Evolutionary conservation across 208 protist species (phyloP), one percentile per base, ranked within the genome.

Genomic region (Acanthamoeba sp.): DNA sequence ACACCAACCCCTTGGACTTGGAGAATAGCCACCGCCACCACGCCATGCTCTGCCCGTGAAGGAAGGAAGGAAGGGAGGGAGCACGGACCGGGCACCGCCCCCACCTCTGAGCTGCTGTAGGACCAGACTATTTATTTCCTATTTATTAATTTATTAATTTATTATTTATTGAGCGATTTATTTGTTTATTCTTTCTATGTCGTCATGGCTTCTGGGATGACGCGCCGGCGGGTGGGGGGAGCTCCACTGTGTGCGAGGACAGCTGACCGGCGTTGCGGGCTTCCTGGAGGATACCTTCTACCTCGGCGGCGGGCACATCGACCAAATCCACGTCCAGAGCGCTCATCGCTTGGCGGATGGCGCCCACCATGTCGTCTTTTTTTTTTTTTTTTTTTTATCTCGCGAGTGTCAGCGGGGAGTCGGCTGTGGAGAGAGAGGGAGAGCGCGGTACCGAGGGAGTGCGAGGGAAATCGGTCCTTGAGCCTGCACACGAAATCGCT

Each of bases 401-500:
- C 16, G 55, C 55, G 16, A 22, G 55, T 22, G 22, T 62, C 22
- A 12, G n/a, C n/a, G n/a, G n/a, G n/a, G n/a, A n/a, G n/a, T n/a
- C n/a, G n/a, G n/a, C n/a, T n/a, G n/a, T n/a, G n/a, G n/a, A n/a
- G n/a, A n/a, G n/a, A 66, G 18, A 66, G 4, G n/a, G 59, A 14
- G 59, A 32, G 27, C 4, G 4, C 7, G 7, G 59, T 14, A 66
- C 59, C 59, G 59, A 66, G 4, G 59, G 59, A 24, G n/a, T 7
- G 59, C 7, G 27, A 3, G 7, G 59, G 59, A 6, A 66, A 66
- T 6, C n/a, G 59, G 82, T 90, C 82, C 82, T 69, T 50, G 18
- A 90, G 82, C 9, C 55, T 3, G 20, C 82, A 90, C 82, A 90
- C n/a, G 82, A 90, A 90, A 12, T 90, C 82, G n/a, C 36, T 34